Evolutionary conservation across 2,329 filamentous ascomycete genomes (phyloP).

Genomic region (Lachnellula hyalina): DNA sequence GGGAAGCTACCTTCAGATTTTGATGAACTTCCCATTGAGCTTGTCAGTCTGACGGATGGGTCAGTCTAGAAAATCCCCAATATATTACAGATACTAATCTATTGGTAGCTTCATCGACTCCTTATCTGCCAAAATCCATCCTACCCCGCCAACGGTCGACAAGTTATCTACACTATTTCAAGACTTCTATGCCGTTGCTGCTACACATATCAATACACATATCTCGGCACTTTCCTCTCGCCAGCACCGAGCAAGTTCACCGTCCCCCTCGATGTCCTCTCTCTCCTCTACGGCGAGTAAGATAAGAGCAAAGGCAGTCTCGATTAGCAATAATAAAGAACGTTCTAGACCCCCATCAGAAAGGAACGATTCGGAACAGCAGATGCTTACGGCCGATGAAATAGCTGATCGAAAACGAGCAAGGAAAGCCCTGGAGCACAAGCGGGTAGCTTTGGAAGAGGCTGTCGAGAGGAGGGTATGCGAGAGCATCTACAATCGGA

Average conservation of each 20-base stretch:
- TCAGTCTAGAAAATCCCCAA: constrained; percentile 33
- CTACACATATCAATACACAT: constrained; percentile 79
- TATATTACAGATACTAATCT: constrained; percentile 18
- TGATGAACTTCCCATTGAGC: constrained; percentile 89
- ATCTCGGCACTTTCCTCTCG: constrained; percentile 73
- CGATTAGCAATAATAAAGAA: constrained; percentile 49
- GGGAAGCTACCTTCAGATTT: constrained; percentile 47
- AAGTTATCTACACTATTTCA: constrained; percentile 83
- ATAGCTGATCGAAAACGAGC: constrained; percentile 74
- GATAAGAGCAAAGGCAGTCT: constrained; percentile 50
- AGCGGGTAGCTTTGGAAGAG: constrained; percentile 75
- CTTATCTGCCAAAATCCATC: constrained; percentile 78
- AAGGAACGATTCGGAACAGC: constrained; percentile 50
- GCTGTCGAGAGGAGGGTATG: constrained; percentile 83
- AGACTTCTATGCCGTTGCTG: constrained; percentile 82
- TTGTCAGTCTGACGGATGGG: constrained; percentile 86
- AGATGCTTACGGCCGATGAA: constrained; percentile 88
- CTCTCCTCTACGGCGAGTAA: constrained; percentile 52
- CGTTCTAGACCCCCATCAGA: constrained; percentile 39
- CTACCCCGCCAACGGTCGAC: constrained; percentile 77
- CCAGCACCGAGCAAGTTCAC: constrained; percentile 63
- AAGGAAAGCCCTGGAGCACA: constrained; percentile 71
- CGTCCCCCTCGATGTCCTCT: constrained; percentile 49
- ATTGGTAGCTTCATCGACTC: constrained; percentile 77
- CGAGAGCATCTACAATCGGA: constrained; percentile 77